Evolutionary conservation across 2,329 filamentous ascomycete species (phyloP).

Genomic region (Aureobasidium namibiae): DNA sequence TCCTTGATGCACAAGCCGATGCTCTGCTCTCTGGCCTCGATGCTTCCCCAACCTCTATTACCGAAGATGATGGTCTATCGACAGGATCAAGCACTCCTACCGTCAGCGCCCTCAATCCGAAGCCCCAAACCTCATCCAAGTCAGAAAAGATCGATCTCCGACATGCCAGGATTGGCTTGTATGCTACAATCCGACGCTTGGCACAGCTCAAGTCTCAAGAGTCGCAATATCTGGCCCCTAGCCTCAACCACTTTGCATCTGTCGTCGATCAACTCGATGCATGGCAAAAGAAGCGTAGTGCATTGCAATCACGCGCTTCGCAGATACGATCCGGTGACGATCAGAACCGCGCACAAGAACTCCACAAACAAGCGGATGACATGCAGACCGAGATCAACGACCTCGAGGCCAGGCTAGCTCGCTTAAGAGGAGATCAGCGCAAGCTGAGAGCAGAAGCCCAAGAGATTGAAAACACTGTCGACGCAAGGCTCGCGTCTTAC

Average conservation of each 20-base stretch:
- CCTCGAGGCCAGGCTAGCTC: constrained; percentile 55
- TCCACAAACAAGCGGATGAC: constrained; percentile 43
- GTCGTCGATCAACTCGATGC: constrained; percentile 52
- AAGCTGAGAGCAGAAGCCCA: constrained; percentile 53
- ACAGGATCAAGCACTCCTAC: constrained; percentile 44
- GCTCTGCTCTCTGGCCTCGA: constrained; percentile 44
- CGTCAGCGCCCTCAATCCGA: constrained; percentile 27
- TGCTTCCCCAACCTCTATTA: constrained; percentile 19
- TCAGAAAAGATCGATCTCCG: constrained; percentile 48
- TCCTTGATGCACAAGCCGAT: constrained; percentile 55
- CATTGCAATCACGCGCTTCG: constrained; percentile 47
- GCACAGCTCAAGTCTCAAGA: constrained; percentile 61
- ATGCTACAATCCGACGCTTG: constrained; percentile 55
- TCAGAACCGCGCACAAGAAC: constrained; percentile 45
- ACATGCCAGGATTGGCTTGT: constrained; percentile 57
- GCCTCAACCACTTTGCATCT: constrained; percentile 48
- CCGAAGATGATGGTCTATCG: constrained; percentile 36
- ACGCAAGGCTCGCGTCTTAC: constrained; percentile 66
- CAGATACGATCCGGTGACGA: constrained; percentile 48
- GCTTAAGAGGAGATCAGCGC: constrained; percentile 53
- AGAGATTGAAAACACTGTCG: constrained; percentile 56
- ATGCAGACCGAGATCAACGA: constrained; percentile 57
- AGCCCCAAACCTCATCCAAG: constrained; percentile 32
- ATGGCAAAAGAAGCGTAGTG: constrained; percentile 50
- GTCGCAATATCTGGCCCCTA: constrained; percentile 49